A percentile compares a stretch with the other conserved stretches of the same genome.
These are phyloP conservation scores for Thamnidium elegans DNA, from an alignment of 192 early-diverging fungal species.

Conservation along the genomic window DNA sequence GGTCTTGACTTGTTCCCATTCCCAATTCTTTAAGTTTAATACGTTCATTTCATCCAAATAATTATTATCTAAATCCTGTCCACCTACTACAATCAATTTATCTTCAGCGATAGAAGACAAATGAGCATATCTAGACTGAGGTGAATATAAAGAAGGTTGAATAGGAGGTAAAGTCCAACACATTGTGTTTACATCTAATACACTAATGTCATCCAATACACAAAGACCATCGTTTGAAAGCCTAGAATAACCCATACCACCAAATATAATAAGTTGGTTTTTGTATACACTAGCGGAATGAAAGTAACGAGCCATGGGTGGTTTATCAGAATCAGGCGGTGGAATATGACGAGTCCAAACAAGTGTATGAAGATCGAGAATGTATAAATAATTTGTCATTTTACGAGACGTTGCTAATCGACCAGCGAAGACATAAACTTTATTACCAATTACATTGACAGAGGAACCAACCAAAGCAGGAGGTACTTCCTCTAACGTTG, in stretches of 20 bases:
- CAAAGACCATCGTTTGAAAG: slow-evolving; percentile 51
- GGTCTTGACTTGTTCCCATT: slow-evolving; percentile 64
- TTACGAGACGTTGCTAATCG: slow-evolving; percentile 63
- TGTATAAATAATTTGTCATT: slow-evolving; percentile 70
- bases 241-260: slow-evolving; percentile 74
- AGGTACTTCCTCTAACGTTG: slow-evolving; percentile 66
- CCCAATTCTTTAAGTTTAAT: slow-evolving; percentile 63
- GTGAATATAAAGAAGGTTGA: slow-evolving; percentile 44
- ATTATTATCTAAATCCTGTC: slow-evolving; percentile 73
- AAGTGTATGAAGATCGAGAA: slow-evolving; percentile 62
- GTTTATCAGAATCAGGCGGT: slow-evolving; percentile 28
- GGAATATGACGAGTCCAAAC: slow-evolving; percentile 54
- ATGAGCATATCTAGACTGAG: slow-evolving; percentile 66
- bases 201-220: slow-evolving; percentile 67
- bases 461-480: slow-evolving; percentile 76
- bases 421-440: slow-evolving; percentile 71
- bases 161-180: slow-evolving; percentile 59
- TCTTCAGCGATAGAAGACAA: slow-evolving; percentile 65
- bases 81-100: slow-evolving; percentile 67
- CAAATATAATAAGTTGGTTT: slow-evolving; percentile 69
- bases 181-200: slow-evolving; percentile 65
- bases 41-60: slow-evolving; percentile 81
- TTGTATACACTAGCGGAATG: slow-evolving; percentile 73
- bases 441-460: slow-evolving; percentile 60
- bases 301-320: slow-evolving; percentile 65